phyloP scores from a whole-genome alignment of 306 rosid genomes.

The Acacia confusa region DNA sequence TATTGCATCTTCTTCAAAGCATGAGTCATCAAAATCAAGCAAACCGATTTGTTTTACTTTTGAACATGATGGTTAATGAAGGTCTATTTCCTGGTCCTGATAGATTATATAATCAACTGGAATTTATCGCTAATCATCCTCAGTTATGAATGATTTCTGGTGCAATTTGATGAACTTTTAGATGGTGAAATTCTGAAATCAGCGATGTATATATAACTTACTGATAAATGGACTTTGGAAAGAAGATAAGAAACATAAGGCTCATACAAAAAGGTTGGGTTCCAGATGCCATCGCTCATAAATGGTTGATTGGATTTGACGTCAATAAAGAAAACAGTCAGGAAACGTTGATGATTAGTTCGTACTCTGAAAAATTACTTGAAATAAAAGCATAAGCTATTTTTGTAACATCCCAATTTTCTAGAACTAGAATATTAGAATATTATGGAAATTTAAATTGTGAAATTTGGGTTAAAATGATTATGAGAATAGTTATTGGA shows the following conservation, averaged over 20 bases:
- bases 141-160: constrained; percentile 52
- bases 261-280: constrained; percentile 86
- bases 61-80: constrained; percentile 61
- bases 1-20: constrained; percentile 66
- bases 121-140: constrained; percentile 50
- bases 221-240: constrained; percentile 74
- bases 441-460: no score
- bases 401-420: no score
- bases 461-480: no score
- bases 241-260: constrained; percentile 66
- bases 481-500: no score
- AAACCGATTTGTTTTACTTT: constrained; percentile 52
- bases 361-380: no score
- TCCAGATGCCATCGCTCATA: constrained; percentile 75
- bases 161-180: constrained; percentile 50
- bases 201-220: constrained; percentile 47
- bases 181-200: constrained; percentile 46
- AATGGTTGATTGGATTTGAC: constrained; percentile 66
- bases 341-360: constrained; percentile 17
- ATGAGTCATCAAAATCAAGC: constrained; percentile 50
- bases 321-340: constrained; percentile 39
- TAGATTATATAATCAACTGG: constrained; percentile 51
- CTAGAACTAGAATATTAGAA: no score
- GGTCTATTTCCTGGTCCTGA: constrained; percentile 70
- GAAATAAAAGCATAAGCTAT: no score